Percentiles rank a stretch among this genome's conserved stretches.
Evolutionary conservation across 495 filamentous ascomycete species (phyloP).

Genomic region (Gamarada debralockiae): DNA sequence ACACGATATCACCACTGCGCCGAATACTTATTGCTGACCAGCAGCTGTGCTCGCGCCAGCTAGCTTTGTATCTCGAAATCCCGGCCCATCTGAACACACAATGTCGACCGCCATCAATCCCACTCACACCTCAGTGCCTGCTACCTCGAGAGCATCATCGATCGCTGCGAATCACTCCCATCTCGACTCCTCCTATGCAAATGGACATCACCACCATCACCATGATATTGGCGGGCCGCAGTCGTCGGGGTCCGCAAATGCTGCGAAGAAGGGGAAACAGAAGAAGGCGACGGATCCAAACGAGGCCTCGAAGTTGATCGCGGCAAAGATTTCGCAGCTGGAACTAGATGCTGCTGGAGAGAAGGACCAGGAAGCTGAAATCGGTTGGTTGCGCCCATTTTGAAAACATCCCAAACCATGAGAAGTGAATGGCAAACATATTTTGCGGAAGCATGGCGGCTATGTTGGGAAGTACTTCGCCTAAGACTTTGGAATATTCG

Average conservation of each 20-base stretch:
- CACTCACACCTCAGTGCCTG: constrained; percentile 19
- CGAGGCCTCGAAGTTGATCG: constrained; percentile 85
- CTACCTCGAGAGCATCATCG: constrained; percentile 19
- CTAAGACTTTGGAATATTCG: neutral
- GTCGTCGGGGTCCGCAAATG: constrained; percentile 7
- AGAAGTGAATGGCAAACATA: neutral
- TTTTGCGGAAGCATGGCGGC: neutral
- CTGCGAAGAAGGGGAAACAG: constrained; percentile 62
- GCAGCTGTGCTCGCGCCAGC: constrained; percentile 7
- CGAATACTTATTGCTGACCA: neutral
- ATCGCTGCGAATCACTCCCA: constrained; percentile 15
- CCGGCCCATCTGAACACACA: constrained; percentile 4
- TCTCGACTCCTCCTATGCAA: constrained; percentile 18
- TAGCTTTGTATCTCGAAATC: neutral
- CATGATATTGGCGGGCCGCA: constrained; percentile 7
- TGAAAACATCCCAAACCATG: neutral
- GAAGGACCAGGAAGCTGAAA: constrained; percentile 93
- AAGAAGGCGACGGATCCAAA: constrained; percentile 72
- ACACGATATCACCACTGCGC: neutral
- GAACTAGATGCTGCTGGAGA: constrained; percentile 90
- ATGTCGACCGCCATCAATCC: constrained; percentile 29
- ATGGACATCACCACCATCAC: constrained; percentile 26
- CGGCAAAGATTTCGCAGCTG: constrained; percentile 91
- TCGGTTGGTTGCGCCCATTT: constrained; percentile 64
- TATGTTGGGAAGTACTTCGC: neutral